Evolutionary conservation across 164 flowering plant species (phyloP).

Genomic region (Vitis cinerea): DNA sequence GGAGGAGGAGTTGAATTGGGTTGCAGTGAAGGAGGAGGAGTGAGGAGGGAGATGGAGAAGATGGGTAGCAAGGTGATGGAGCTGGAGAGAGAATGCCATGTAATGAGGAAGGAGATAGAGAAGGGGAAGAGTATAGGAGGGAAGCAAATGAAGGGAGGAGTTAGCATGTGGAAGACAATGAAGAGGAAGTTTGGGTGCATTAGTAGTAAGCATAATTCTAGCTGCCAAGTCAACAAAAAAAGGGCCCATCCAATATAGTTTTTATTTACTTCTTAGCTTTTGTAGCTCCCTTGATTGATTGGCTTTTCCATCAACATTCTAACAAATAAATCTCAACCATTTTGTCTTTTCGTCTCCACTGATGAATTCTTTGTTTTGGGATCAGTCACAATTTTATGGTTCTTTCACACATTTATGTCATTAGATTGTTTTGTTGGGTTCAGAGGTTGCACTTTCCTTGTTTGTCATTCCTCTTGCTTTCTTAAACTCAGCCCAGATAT

Average conservation of each 20-base stretch:
- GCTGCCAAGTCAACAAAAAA: constrained; percentile 49
- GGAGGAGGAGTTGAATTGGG: constrained; percentile 12
- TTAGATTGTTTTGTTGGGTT: not conserved
- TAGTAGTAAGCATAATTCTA: constrained; percentile 29
- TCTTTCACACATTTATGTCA: constrained; percentile 1
- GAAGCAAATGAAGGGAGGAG: constrained; percentile 24
- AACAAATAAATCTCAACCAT: too few relatives aligned
- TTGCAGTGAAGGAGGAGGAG: not conserved
- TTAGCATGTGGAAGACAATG: constrained; percentile 59
- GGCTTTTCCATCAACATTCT: too few relatives aligned
- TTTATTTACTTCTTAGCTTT: too few relatives aligned
- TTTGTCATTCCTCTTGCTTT: not conserved
- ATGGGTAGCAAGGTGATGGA: constrained; percentile 48
- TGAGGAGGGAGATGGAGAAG: constrained; percentile 38
- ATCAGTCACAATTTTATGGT: too few relatives aligned
- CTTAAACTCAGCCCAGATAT: too few relatives aligned
- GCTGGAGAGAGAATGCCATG: constrained; percentile 50
- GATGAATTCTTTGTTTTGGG: too few relatives aligned
- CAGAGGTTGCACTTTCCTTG: not conserved
- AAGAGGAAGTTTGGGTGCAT: constrained; percentile 79
- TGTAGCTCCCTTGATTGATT: too few relatives aligned
- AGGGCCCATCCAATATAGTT: constrained; percentile 1
- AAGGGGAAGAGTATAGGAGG: constrained; percentile 15
- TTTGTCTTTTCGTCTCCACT: too few relatives aligned
- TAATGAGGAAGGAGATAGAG: constrained; percentile 51